Evolutionary conservation across 2,329 filamentous ascomycete species (phyloP).

Genomic region (Paraphoma sp.): DNA sequence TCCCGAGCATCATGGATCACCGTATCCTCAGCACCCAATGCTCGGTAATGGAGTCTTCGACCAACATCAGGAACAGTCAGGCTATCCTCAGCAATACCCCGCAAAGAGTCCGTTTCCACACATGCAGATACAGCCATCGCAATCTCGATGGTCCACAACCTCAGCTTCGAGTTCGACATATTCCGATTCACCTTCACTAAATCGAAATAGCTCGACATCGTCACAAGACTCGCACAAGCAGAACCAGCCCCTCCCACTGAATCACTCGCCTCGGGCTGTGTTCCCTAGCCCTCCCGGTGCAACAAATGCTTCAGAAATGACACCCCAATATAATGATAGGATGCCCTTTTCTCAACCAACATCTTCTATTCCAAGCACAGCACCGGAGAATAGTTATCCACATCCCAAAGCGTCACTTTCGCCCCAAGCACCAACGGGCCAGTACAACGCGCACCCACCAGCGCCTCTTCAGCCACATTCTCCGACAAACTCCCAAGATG

Average conservation of each 20-base stretch:
- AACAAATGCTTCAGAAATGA: background rate
- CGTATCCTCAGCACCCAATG: constrained; percentile 16
- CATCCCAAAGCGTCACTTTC: constrained; percentile 21
- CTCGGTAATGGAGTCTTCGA: constrained; percentile 27
- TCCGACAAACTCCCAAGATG: background rate
- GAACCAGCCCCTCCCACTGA: constrained; percentile 1
- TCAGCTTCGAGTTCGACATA: constrained; percentile 33
- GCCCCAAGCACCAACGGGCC: constrained; percentile 10
- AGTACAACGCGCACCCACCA: constrained; percentile 2
- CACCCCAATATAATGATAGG: constrained; percentile 2
- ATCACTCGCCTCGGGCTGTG: constrained; percentile 3
- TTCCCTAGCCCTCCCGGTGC: background rate
- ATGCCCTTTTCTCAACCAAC: constrained; percentile 2
- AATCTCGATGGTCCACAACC: constrained; percentile 31
- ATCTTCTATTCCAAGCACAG: constrained; percentile 6
- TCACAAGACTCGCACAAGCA: constrained; percentile 28
- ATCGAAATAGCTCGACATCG: constrained; percentile 33
- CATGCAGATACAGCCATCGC: constrained; percentile 7
- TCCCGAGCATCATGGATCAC: constrained; percentile 12
- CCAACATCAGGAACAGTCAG: constrained; percentile 9
- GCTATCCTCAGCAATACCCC: constrained; percentile 11
- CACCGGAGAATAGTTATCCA: constrained; percentile 6
- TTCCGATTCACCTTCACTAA: constrained; percentile 34
- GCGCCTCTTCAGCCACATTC: background rate
- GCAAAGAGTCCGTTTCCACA: constrained; percentile 14